Percentiles rank a stretch among this genome's conserved stretches.
Evolutionary conservation across 2,329 filamentous ascomycete species (phyloP).

Genomic region (Xylaria sp.): DNA sequence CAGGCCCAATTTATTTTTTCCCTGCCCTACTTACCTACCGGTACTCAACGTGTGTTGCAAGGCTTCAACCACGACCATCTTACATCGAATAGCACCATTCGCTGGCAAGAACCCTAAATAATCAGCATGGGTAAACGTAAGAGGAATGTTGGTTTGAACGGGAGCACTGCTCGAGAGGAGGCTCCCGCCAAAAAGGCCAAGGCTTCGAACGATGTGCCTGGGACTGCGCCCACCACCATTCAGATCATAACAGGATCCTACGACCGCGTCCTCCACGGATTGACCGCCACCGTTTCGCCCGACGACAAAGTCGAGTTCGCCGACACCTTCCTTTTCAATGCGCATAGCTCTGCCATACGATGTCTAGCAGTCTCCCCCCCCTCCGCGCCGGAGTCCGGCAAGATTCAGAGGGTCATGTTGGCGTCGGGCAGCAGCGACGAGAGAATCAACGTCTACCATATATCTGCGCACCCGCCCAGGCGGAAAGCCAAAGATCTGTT

Average conservation of each 20-base stretch:
- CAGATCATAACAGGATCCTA: conserved; percentile 95
- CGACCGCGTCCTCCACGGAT: conserved; percentile 89
- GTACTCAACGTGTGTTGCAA: not conserved
- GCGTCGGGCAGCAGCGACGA: conserved; percentile 94
- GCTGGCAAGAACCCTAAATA: conserved; percentile 3
- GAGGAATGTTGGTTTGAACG: conserved; percentile 52
- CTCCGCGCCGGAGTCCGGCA: conserved; percentile 68
- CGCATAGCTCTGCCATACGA: conserved; percentile 88
- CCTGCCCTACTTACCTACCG: not conserved
- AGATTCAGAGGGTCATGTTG: conserved; percentile 84
- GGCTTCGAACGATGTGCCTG: conserved; percentile 41
- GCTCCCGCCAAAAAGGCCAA: conserved; percentile 43
- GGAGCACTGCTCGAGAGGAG: conserved; percentile 16
- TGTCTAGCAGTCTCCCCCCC: conserved; percentile 86
- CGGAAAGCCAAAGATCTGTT: conserved; percentile 67
- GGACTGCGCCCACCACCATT: conserved; percentile 64
- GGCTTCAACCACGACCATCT: not conserved
- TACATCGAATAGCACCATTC: conserved; percentile 22
- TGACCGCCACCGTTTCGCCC: conserved; percentile 76
- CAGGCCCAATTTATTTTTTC: conserved; percentile 35
- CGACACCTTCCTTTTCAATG: conserved; percentile 95
- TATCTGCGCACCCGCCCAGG: conserved; percentile 75
- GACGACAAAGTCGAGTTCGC: conserved; percentile 72
- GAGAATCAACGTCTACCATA: conserved; percentile 91
- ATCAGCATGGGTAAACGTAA: conserved; percentile 61